Evolutionary conservation across 352 stramenopile species (phyloP), one percentile per base, ranked within the genome.

Genomic region (Pythium pyrilobum): DNA sequence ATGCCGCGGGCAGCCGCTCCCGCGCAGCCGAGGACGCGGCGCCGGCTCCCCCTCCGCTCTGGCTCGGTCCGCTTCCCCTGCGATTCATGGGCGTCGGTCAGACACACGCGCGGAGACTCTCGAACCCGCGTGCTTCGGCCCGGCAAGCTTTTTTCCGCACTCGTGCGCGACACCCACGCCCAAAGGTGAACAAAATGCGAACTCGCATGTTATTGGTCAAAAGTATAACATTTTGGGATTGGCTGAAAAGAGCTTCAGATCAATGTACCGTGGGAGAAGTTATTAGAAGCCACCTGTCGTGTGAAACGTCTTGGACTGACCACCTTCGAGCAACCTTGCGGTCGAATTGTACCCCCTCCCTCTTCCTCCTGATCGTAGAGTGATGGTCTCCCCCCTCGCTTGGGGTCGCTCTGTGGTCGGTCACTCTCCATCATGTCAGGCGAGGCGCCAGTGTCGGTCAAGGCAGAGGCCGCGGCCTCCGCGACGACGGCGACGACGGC

Each of bases 91-190:
- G 3, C 32, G 39, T 39, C 3, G 28, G n/a, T n/a, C n/a, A n/a
- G n/a, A n/a, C n/a, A n/a, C n/a, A n/a, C n/a, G n/a, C n/a, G n/a
- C n/a, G n/a, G n/a, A n/a, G 43, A 28, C 43, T 43, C 37, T 15
- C 37, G 37, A 43, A 24, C 37, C 25, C 37, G 16, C 23, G 51
- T 27, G 38, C 46, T 58, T 42, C 15, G n/a, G n/a, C n/a, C 31
- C 39, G 27, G 45, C 40, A 33, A 48, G 44, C 37, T 60, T 47
- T 67, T 67, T 67, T 67, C 52, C 52, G 59, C 59, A 62, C 59
- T 67, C 52, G 45, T 57, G 45, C 38, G 12, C 52, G 29, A 45
- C 52, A 36, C 46, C 49, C 40, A 49, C 43, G 51, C 37, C 52
- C 45, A 59, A 58, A 61, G 46, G 46, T 52, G 59, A 62, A 41